phyloP scores from a whole-genome alignment of 2,329 filamentous ascomycete genomes.

The Fusarium pilosicola region DNA sequence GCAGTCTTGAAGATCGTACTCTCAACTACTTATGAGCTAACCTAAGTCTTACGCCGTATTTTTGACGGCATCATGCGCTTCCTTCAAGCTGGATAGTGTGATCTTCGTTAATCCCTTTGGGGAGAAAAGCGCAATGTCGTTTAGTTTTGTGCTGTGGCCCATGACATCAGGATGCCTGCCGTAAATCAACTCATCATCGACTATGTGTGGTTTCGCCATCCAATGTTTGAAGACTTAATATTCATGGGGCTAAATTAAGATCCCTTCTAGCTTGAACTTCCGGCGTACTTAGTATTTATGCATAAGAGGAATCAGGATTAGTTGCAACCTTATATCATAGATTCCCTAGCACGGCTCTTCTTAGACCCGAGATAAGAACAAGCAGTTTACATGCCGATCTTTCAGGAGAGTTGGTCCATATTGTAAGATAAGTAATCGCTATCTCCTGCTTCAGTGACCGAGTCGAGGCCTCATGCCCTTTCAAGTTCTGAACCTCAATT shows the following conservation, averaged over 20 bases:
- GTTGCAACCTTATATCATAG: not conserved
- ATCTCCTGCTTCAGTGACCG: not conserved
- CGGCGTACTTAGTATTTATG: not conserved
- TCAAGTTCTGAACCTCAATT: not conserved
- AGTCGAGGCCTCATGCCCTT: not conserved
- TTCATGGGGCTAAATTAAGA: not conserved
- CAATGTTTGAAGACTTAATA: accelerated
- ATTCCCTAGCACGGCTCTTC: not conserved
- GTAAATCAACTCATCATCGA: no score
- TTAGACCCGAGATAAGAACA: not conserved
- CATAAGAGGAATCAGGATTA: not conserved
- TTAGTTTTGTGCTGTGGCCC: not conserved
- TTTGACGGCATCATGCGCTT: not conserved
- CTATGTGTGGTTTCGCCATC: no score
- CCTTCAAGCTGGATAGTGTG: accelerated
- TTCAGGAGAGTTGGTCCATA: accelerated
- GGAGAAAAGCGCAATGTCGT: not conserved
- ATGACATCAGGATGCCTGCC: no score
- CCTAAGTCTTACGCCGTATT: not conserved
- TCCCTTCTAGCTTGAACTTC: not conserved
- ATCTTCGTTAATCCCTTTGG: accelerated
- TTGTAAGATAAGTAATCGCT: accelerated
- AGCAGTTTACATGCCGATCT: not conserved
- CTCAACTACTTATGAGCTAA: no score
- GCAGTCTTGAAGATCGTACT: not conserved